Evolutionary conservation across 1,139 yeast genomes (phyloP).

Genomic region (Taiozyma sp.): DNA sequence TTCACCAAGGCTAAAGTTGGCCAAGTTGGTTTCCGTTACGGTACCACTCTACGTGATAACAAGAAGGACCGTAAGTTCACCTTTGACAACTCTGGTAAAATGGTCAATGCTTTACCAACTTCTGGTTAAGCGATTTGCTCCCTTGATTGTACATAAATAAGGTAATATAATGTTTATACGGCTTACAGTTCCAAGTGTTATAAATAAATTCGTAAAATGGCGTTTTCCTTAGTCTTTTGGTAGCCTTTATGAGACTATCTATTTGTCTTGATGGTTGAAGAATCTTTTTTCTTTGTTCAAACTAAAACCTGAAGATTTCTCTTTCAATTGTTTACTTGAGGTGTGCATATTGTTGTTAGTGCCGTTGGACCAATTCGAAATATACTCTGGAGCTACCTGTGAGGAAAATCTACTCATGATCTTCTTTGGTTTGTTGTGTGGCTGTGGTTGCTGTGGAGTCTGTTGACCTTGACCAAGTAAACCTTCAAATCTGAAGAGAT

Average conservation of each 20-base stretch:
- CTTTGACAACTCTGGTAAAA: constrained; percentile 67
- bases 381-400: constrained; percentile 14
- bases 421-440: constrained; percentile 11
- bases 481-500: constrained; percentile 33
- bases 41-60: constrained; percentile 84
- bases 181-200: neutral
- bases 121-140: constrained; percentile 15
- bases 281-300: constrained; percentile 16
- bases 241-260: neutral
- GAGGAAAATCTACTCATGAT: constrained; percentile 14
- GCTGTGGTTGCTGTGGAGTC: constrained; percentile 18
- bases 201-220: neutral
- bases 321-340: constrained; percentile 8
- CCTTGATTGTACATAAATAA: neutral
- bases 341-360: neutral
- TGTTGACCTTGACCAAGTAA: constrained; percentile 15
- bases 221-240: neutral
- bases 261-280: constrained; percentile 4
- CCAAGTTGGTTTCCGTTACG: constrained; percentile 84
- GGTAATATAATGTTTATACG: neutral
- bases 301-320: constrained; percentile 17
- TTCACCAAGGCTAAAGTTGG: constrained; percentile 79
- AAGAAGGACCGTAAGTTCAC: constrained; percentile 80
- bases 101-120: constrained; percentile 32
- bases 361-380: constrained; percentile 11